These are phyloP conservation scores for Dactylellina cionopaga DNA, from an alignment of 2,329 filamentous ascomycete species.

Conservation along the genomic window DNA sequence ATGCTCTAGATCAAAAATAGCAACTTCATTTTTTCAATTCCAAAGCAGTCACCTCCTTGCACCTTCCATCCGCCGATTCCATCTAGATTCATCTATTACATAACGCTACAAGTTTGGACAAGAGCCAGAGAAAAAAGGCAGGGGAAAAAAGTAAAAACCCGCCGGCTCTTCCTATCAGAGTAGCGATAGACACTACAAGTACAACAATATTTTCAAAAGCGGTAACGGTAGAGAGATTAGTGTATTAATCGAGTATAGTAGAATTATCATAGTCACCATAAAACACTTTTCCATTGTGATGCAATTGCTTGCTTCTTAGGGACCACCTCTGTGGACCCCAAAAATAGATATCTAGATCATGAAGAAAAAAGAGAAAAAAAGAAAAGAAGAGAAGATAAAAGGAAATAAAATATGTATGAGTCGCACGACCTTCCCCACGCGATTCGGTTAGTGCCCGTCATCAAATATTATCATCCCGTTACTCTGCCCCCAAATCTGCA, in stretches of 20 bases:
- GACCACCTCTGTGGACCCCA: background rate
- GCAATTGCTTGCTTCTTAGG: slow-evolving; percentile 37
- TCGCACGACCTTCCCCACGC: slow-evolving; percentile 34
- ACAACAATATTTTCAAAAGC: background rate
- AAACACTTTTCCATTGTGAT: slow-evolving; percentile 13
- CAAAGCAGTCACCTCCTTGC: background rate
- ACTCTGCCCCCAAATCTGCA: slow-evolving; percentile 1
- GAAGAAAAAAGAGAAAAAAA: slow-evolving; percentile 12
- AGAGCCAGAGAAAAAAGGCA: background rate
- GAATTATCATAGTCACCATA: background rate
- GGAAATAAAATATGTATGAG: background rate
- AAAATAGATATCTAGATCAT: slow-evolving; percentile 24
- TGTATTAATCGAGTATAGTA: background rate
- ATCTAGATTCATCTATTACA: slow-evolving; percentile 15
- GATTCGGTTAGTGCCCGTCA: slow-evolving; percentile 21
- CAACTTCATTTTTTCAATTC: too few relatives aligned
- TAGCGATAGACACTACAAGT: background rate
- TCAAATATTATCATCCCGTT: slow-evolving; percentile 1
- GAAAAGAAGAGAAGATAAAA: slow-evolving; percentile 6
- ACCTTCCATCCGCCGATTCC: slow-evolving; percentile 7
- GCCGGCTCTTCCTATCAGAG: background rate
- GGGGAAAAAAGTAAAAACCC: background rate
- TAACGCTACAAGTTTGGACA: background rate
- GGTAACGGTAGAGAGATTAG: background rate
- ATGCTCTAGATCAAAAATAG: too few relatives aligned